These are phyloP conservation scores for Alternaria longipes DNA, from an alignment of 2,329 filamentous ascomycete genomes.

Conservation along the genomic window DNA sequence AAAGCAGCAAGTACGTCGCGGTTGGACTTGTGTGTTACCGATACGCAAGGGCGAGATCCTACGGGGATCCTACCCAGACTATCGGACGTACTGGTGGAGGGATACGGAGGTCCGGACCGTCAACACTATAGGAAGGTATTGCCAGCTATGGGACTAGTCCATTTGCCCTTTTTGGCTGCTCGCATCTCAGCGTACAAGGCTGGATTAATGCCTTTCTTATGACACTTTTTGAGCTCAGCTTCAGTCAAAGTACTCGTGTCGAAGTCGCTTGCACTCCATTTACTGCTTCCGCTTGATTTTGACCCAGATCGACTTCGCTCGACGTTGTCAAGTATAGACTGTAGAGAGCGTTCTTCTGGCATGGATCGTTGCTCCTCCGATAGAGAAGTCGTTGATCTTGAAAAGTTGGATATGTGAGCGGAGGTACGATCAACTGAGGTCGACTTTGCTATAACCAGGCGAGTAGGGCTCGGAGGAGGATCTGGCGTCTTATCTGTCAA, in stretches of 20 bases:
- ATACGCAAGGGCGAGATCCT: conserved; percentile 1
- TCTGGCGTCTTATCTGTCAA: conserved; percentile 22
- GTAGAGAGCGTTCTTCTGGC: conserved; percentile 18
- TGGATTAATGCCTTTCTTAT: conserved; percentile 60
- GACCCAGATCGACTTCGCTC: conserved; percentile 29
- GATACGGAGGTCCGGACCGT: neutral
- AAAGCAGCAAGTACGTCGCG: neutral
- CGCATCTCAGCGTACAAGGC: conserved; percentile 59
- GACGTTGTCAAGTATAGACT: conserved; percentile 13
- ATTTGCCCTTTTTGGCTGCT: conserved; percentile 53
- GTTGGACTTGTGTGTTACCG: neutral
- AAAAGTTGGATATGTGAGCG: conserved; percentile 36
- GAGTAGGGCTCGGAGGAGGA: conserved; percentile 20
- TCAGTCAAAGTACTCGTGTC: conserved; percentile 52
- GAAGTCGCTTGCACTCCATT: conserved; percentile 54
- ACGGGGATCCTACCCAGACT: neutral
- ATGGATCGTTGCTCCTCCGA: conserved; percentile 19
- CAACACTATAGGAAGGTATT: conserved; percentile 44
- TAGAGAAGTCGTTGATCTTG: conserved; percentile 35
- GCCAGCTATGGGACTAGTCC: conserved; percentile 47
- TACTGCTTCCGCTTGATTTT: conserved; percentile 30
- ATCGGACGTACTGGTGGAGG: neutral
- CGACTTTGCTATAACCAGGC: conserved; percentile 44
- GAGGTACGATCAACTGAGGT: conserved; percentile 47
- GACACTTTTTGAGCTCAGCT: conserved; percentile 55